Evolutionary conservation across 2,329 filamentous ascomycete species (phyloP).

Genomic region (Alternaria atra): DNA sequence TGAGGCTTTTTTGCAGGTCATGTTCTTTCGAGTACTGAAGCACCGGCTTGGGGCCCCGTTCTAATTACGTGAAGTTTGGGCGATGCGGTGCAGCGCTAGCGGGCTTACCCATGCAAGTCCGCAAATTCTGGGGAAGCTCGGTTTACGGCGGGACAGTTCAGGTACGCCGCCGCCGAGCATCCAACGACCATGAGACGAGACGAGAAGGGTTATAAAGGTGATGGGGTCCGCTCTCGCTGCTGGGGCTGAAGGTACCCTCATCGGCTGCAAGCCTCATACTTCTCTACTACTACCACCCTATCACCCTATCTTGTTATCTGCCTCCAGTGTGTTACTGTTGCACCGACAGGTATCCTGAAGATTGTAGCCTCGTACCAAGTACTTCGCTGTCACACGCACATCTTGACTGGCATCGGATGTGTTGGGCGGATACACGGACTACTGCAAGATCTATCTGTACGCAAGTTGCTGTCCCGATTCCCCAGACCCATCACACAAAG

Average conservation of each 20-base stretch:
- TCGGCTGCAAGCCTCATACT: neutral
- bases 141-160: slow-evolving; percentile 24
- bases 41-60: slow-evolving; percentile 10
- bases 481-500: slow-evolving; percentile 19
- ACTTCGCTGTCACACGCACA: neutral
- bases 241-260: neutral
- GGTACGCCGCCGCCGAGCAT: slow-evolving; percentile 20
- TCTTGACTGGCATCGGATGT: slow-evolving; percentile 9
- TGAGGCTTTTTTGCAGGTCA: slow-evolving; percentile 33
- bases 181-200: slow-evolving; percentile 6
- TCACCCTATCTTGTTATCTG: slow-evolving; percentile 12
- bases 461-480: slow-evolving; percentile 10
- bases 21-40: slow-evolving; percentile 11
- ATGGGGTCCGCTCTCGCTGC: neutral
- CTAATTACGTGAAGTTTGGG: slow-evolving; percentile 38
- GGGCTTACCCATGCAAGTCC: slow-evolving; percentile 11
- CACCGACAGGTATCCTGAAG: slow-evolving; percentile 15
- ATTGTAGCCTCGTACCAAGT: slow-evolving; percentile 30
- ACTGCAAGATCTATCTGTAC: slow-evolving; percentile 8
- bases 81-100: slow-evolving; percentile 28
- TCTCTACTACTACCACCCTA: neutral
- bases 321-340: slow-evolving; percentile 15
- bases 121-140: slow-evolving; percentile 24
- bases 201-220: slow-evolving; percentile 2
- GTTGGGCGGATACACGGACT: neutral